These are phyloP conservation scores for Raphanus sativus DNA, from an alignment of 345 rosid species.

Conservation along the genomic window DNA sequence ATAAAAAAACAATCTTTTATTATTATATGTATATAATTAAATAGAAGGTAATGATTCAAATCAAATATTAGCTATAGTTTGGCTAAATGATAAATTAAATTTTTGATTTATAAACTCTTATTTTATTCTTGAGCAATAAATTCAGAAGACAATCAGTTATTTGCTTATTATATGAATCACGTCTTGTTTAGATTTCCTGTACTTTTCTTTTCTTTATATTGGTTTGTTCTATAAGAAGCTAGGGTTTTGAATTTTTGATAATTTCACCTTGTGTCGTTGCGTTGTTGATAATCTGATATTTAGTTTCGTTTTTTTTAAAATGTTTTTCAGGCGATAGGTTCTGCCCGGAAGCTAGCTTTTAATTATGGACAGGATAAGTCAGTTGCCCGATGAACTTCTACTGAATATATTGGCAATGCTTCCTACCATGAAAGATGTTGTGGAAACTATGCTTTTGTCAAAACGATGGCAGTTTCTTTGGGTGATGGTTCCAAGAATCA, in stretches of 20 bases:
- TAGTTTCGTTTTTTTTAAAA: background rate
- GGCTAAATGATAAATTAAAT: background rate
- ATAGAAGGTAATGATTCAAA: background rate
- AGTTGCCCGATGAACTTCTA: slow-evolving; percentile 1
- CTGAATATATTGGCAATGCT: background rate
- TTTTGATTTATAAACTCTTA: background rate
- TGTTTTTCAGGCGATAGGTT: background rate
- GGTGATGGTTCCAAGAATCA: slow-evolving; percentile 10
- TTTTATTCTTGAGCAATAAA: background rate
- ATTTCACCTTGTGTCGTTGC: too few relatives aligned
- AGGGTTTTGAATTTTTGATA: background rate
- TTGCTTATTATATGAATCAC: background rate
- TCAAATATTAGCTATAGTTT: background rate
- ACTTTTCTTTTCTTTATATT: background rate
- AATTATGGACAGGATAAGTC: background rate
- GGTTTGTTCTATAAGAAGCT: background rate
- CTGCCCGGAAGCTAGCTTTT: background rate
- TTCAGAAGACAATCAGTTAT: background rate
- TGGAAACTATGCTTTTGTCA: slow-evolving; percentile 20
- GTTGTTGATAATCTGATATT: background rate
- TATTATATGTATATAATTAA: background rate
- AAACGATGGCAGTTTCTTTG: slow-evolving; percentile 20
- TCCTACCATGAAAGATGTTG: background rate
- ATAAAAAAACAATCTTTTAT: too few relatives aligned
- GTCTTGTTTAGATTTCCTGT: background rate